Conservation (phyloP, 208 protist species). For the Phytomonas serpens region DNA sequence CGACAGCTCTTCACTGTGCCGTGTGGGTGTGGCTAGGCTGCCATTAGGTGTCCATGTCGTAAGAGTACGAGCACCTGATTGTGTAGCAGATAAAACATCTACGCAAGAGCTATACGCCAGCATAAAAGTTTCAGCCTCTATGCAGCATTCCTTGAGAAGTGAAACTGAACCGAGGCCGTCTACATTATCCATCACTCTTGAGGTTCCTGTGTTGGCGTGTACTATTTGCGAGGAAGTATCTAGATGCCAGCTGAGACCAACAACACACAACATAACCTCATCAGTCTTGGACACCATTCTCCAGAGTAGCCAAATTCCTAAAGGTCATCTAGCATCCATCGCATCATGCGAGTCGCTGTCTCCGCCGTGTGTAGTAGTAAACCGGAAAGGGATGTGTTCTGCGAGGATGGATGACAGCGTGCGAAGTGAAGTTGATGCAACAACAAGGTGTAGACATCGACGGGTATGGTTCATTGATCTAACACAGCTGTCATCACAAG, state of each 20-base stretch:
- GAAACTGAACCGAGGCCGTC: neutral
- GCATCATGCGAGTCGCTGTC: neutral
- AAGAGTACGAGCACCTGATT: neutral
- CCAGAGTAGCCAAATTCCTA: neutral
- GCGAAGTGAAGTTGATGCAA: neutral
- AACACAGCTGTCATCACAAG: slow-evolving; percentile 21
- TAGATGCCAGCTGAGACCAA: neutral
- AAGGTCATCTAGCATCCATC: neutral
- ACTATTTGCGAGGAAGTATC: neutral
- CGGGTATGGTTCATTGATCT: slow-evolving; percentile 24
- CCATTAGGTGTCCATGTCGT: neutral
- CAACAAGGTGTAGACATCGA: neutral
- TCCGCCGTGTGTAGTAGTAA: neutral
- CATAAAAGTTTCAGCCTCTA: neutral
- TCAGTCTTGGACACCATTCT: neutral
- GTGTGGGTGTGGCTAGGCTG: neutral
- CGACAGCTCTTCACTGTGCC: neutral
- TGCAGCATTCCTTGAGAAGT: neutral
- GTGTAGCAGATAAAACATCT: neutral
- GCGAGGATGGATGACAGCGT: neutral
- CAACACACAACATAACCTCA: neutral
- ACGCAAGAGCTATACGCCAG: neutral
- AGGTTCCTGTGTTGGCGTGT: neutral
- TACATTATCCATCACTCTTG: neutral
- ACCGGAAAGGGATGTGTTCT: neutral